Evolutionary conservation across 75 land plant species (phyloP).

Genomic region (Isoetes taiwanensis): DNA sequence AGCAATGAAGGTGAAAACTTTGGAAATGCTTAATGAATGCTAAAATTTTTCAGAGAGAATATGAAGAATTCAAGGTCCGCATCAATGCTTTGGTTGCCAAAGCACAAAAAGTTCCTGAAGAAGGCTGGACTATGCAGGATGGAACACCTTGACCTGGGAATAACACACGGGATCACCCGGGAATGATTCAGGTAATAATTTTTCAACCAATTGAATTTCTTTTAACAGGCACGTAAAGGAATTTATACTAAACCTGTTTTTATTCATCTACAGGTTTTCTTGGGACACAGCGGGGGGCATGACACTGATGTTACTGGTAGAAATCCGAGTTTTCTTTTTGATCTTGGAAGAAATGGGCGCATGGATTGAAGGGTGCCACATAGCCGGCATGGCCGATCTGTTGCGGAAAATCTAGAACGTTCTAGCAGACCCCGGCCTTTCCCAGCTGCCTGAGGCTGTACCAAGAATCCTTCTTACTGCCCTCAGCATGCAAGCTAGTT

Average conservation of each 20-base stretch:
- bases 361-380: no score
- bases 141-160: constrained; percentile 53
- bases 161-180: constrained; percentile 34
- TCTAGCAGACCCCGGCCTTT: no score
- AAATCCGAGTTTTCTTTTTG: no score
- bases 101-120: constrained; percentile 39
- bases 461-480: no score
- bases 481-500: no score
- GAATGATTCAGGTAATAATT: constrained; percentile 57
- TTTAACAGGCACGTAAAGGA: no score
- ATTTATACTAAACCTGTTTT: no score
- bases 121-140: constrained; percentile 34
- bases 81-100: constrained; percentile 36
- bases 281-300: constrained; percentile 52
- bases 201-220: no score
- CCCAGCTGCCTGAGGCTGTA: no score
- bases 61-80: constrained; percentile 42
- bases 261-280: constrained; percentile 55
- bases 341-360: no score
- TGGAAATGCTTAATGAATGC: neutral
- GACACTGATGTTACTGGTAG: constrained; percentile 64
- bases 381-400: no score
- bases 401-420: no score
- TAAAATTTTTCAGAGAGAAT: constrained; percentile 32
- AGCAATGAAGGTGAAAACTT: constrained; percentile 33